Conservation (phyloP, 352 stramenopile species). For the Elongisporangium undulatum region DNA sequence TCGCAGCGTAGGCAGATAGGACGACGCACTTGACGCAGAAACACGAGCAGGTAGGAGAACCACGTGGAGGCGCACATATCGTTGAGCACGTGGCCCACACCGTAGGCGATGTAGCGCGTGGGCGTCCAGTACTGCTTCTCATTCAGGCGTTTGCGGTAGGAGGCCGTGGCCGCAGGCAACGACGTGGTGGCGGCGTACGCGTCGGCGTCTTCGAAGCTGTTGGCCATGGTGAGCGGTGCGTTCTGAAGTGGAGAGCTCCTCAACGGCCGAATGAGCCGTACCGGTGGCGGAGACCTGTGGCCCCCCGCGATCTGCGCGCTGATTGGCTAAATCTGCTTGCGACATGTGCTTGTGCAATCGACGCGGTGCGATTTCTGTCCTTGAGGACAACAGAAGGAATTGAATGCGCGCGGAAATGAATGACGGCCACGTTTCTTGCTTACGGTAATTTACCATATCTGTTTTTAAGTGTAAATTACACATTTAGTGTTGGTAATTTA, state of each 20-base stretch:
- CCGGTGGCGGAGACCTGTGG: background rate
- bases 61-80: slow-evolving; percentile 87
- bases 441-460: background rate
- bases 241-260: background rate
- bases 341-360: background rate
- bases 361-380: background rate
- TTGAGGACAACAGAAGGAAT: background rate
- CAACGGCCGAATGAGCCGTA: background rate
- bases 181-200: background rate
- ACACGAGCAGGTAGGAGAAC: slow-evolving; percentile 87
- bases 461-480: too few relatives aligned
- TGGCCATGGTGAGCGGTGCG: background rate
- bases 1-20: background rate
- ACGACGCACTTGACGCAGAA: slow-evolving; percentile 39
- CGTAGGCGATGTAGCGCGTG: slow-evolving; percentile 61
- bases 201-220: background rate
- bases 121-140: slow-evolving; percentile 37
- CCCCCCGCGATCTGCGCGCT: background rate
- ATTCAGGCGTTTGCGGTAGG: background rate
- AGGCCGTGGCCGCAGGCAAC: background rate
- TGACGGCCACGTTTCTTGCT: background rate
- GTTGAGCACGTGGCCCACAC: slow-evolving; percentile 82
- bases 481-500: background rate
- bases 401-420: background rate
- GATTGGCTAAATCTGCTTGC: background rate